A percentile compares a stretch with the other conserved stretches of the same genome.
phyloP scores from a whole-genome alignment of 495 filamentous ascomycete species.

The Annulohypoxylon stygium region DNA sequence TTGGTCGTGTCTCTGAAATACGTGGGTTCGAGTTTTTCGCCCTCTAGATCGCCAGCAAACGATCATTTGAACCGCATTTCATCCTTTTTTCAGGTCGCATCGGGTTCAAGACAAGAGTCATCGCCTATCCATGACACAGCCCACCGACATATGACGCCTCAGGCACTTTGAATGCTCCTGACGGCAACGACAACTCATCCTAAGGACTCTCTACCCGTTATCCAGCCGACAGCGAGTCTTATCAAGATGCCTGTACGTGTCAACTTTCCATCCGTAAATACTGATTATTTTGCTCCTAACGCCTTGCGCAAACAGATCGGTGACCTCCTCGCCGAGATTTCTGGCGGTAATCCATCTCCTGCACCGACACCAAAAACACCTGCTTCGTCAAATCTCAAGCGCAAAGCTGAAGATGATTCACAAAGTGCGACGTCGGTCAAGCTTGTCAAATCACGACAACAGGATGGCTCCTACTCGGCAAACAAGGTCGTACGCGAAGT shows the following conservation, averaged over 20 bases:
- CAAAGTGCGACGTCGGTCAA: conserved; percentile 48
- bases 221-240: conserved; percentile 32
- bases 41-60: not conserved
- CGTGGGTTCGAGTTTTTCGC: not conserved
- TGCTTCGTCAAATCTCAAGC: conserved; percentile 56
- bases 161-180: conserved; percentile 39
- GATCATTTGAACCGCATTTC: conserved; percentile 22
- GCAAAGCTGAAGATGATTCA: conserved; percentile 65
- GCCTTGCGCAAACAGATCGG: conserved; percentile 56
- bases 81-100: conserved; percentile 39
- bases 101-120: conserved; percentile 31
- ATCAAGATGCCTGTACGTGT: conserved; percentile 49
- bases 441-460: conserved; percentile 43
- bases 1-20: conserved; percentile 5
- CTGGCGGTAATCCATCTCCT: conserved; percentile 59
- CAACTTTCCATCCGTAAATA: conserved; percentile 27
- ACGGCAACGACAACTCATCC: conserved; percentile 41
- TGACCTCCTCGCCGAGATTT: conserved; percentile 69
- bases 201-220: conserved; percentile 14
- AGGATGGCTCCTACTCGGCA: conserved; percentile 47
- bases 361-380: conserved; percentile 50
- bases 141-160: conserved; percentile 47
- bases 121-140: conserved; percentile 47
- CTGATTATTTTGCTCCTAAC: conserved; percentile 37
- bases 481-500: conserved; percentile 48